Evolutionary conservation across 208 protist genomes (phyloP), one percentile per base, ranked within the genome.

Genomic region (Acanthamoeba sp.): DNA sequence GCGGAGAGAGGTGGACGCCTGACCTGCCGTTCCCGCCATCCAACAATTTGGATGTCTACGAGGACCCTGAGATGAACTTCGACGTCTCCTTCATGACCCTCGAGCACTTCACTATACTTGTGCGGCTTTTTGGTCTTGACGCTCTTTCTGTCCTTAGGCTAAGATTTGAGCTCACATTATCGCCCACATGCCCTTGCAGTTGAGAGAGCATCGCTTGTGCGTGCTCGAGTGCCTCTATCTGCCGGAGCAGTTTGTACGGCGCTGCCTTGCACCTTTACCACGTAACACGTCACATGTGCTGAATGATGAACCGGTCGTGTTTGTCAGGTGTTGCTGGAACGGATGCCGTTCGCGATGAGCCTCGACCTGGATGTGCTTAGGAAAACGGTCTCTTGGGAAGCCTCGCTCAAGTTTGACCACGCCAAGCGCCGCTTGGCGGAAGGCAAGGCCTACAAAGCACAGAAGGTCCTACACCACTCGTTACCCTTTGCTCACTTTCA

Each of bases 201-300:
- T 93, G 29, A 22, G 88, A 12, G 88, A 93, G 59, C 88, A 93
- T 80, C 57, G 88, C 24, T 29, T 93, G 64, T 80, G n/a, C 20
- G 88, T 93, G 64, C 64, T 93, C 16, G 88, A 93, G n/a, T 93
- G 88, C 34, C 88, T 93, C 64, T 93, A 82, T 27, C 32, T 93
- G 64, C 88, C 88, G 7, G 27, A 7, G 0, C 40, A 93, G 59
- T 93, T 80, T 78, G 88, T 93, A 80, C 55, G 36, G n/a, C n/a
- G n/a, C n/a, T n/a, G n/a, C n/a, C n/a, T n/a, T n/a, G n/a, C n/a
- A n/a, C n/a, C n/a, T n/a, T n/a, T n/a, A n/a, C n/a, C n/a, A n/a
- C n/a, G n/a, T n/a, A n/a, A n/a, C n/a, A n/a, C n/a, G n/a, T n/a
- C n/a, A n/a, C n/a, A n/a, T n/a, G n/a, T n/a, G n/a, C n/a, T n/a